Evolutionary conservation across 2,329 filamentous ascomycete species (phyloP).

Genomic region (Leptographium wingfieldii): DNA sequence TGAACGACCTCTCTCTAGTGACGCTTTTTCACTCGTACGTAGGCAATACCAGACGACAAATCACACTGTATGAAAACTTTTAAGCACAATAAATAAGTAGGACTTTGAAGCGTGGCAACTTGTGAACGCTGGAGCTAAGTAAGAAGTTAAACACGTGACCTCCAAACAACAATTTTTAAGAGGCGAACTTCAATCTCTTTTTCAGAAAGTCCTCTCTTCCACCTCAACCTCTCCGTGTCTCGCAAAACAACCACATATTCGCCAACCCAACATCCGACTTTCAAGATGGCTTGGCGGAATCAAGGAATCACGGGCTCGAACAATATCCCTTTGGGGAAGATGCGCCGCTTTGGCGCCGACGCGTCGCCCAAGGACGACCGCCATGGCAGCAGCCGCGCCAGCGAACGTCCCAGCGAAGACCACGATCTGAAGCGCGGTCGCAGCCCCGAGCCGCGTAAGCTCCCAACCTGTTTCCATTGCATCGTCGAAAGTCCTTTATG

Average conservation of each 20-base stretch:
- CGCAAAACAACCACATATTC: not conserved
- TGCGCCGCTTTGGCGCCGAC: constrained; percentile 62
- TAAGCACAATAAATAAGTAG: too few species aligned
- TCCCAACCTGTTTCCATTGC: not conserved
- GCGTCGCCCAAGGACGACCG: constrained; percentile 18
- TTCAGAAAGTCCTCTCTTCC: not conserved
- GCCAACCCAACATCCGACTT: not conserved
- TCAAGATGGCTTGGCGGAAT: constrained; percentile 51
- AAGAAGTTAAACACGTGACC: too few species aligned
- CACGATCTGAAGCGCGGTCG: constrained; percentile 71
- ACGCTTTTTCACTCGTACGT: too few species aligned
- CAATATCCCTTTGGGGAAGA: constrained; percentile 86
- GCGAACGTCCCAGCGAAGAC: constrained; percentile 18
- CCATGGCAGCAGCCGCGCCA: constrained; percentile 8
- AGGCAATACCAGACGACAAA: too few species aligned
- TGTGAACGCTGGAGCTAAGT: too few species aligned
- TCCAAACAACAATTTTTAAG: too few species aligned
- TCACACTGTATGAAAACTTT: too few species aligned
- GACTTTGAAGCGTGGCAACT: too few species aligned
- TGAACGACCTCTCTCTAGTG: constrained; percentile 4
- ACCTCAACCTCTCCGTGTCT: not conserved
- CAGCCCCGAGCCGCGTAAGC: constrained; percentile 71
- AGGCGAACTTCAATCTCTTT: not conserved
- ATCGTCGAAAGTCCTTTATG: not conserved
- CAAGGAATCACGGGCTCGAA: constrained; percentile 95